phyloP scores from a whole-genome alignment of 176 grass and related monocot species.

The Carex kokanica region DNA sequence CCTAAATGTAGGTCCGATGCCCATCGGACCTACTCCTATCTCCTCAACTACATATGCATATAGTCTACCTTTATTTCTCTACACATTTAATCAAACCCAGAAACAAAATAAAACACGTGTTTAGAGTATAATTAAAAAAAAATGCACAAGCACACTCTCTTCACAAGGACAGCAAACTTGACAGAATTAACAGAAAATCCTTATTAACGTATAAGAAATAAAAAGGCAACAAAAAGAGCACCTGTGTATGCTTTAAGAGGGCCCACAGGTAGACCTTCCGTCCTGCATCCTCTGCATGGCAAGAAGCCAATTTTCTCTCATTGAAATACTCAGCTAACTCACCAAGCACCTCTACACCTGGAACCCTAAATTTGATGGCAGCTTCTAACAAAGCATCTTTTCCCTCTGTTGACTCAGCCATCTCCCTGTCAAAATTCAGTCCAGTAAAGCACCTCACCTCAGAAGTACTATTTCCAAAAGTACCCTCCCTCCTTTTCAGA shows the following conservation, averaged over 20 bases:
- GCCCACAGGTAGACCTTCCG: conserved; percentile 86
- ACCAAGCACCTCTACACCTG: conserved; percentile 44
- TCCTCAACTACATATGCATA: background rate
- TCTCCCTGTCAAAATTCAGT: conserved; percentile 55
- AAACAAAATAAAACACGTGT: background rate
- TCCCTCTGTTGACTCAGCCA: conserved; percentile 70
- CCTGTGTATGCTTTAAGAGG: conserved; percentile 79
- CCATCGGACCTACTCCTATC: no score
- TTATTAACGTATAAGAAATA: background rate
- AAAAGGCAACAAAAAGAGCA: conserved; percentile 28
- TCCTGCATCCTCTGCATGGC: conserved; percentile 83
- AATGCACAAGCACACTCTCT: background rate
- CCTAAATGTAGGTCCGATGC: no score
- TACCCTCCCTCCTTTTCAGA: conserved; percentile 47
- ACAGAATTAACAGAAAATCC: background rate
- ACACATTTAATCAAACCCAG: background rate
- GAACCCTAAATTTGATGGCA: conserved; percentile 63
- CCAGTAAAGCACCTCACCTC: conserved; percentile 62
- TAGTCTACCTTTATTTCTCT: background rate
- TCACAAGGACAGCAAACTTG: background rate
- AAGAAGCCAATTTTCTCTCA: conserved; percentile 67
- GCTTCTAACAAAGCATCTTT: conserved; percentile 51
- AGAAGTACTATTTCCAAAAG: conserved; percentile 17
- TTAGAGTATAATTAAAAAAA: background rate
- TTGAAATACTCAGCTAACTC: conserved; percentile 84